Conservation (phyloP, 805 yeast genomes). For the Schizosaccharomyces osmophilus region DNA sequence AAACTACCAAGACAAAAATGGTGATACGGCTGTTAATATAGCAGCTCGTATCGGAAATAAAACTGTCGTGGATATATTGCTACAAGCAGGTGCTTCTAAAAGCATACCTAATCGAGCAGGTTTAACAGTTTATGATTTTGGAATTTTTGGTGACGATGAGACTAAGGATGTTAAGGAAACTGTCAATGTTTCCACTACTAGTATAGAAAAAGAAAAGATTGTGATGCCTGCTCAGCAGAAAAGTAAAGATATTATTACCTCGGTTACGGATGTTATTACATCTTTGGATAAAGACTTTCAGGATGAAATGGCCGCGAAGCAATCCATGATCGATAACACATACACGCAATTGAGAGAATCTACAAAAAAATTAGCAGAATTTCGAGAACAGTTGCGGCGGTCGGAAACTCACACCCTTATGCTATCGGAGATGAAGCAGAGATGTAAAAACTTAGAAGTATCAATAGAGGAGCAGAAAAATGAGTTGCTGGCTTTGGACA, state of each 20-base stretch:
- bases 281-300: constrained; percentile 35
- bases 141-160: constrained; percentile 24
- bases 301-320: constrained; percentile 29
- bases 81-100: constrained; percentile 75
- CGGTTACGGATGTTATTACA: constrained; percentile 26
- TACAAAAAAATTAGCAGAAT: constrained; percentile 25
- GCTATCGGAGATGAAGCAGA: constrained; percentile 27
- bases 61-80: constrained; percentile 50
- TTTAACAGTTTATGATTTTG: constrained; percentile 66
- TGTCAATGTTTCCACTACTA: constrained; percentile 6
- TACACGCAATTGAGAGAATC: constrained; percentile 35
- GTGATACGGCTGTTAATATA: constrained; percentile 83
- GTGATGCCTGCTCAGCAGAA: not conserved
- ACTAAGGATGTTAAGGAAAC: not conserved
- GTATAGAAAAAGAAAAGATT: constrained; percentile 2
- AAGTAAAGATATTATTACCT: constrained; percentile 6
- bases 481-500: not conserved
- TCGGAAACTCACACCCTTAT: constrained; percentile 22
- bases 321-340: constrained; percentile 25
- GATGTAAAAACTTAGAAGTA: constrained; percentile 31
- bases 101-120: constrained; percentile 63
- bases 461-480: constrained; percentile 41
- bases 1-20: constrained; percentile 75
- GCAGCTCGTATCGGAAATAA: constrained; percentile 74
- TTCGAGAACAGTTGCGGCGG: constrained; percentile 26